Evolutionary conservation across 108 stramenopile genomes (phyloP), one percentile per base, ranked within the genome.

Genomic region (Pinguiococcus pyrenoidosus): DNA sequence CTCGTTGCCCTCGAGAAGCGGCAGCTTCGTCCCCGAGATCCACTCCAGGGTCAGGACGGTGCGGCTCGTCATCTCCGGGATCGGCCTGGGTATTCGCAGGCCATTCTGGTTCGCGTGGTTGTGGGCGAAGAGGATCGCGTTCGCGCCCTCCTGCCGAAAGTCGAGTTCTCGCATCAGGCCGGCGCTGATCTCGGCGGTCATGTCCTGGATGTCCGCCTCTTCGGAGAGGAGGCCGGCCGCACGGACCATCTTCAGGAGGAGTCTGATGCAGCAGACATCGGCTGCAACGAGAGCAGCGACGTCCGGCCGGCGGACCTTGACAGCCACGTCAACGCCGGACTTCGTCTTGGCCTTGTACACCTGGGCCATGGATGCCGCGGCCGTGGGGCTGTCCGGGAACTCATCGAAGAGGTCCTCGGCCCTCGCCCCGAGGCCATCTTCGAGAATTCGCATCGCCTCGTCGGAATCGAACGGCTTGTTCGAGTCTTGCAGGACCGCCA

Each of bases 21-120:
- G 32, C 2, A 62, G 25, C 18, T 62, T 42, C 4, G 6, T 10
- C 13, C 61, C 61, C 17, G 28, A 5, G 0, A 61, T 30, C 41
- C 51, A 61, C 2, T 35, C 35, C 18, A 44, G 54, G n/a, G 43
- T 46, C 33, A 62, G 26, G 1, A 62, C 45, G n/a, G n/a, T n/a
- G 13, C 26, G 9, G 9, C 32, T 46, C 1, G 29, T 17, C 18
- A 43, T 26, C 13, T 54, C 25, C 3, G 52, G 52, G n/a, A n/a
- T n/a, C n/a, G n/a, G n/a, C n/a, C n/a, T n/a, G n/a, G n/a, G n/a
- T n/a, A n/a, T n/a, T n/a, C n/a, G n/a, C n/a, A n/a, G n/a, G n/a
- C n/a, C n/a, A n/a, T n/a, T n/a, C n/a, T n/a, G n/a, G n/a, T n/a
- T n/a, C 36, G 14, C 26, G 24, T 27, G 36, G 17, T 12, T 37